These are phyloP conservation scores for Debaryomyces nepalensis DNA, from an alignment of 1,139 yeast species.

Conservation along the genomic window DNA sequence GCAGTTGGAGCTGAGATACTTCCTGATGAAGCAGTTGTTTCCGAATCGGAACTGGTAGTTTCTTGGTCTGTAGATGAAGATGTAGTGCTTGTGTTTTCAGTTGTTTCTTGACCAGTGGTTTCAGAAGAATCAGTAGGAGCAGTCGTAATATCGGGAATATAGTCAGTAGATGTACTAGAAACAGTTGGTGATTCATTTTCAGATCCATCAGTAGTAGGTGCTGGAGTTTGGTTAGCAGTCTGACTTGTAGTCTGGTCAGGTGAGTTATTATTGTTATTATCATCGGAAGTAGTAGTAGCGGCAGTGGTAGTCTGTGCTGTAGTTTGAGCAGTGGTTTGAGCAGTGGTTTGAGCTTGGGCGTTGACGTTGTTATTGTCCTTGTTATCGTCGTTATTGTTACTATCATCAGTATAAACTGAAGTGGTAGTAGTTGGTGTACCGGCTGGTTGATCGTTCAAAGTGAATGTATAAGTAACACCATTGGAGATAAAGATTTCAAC, in stretches of 20 bases:
- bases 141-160: slow-evolving; percentile 17
- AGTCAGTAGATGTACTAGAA: slow-evolving; percentile 20
- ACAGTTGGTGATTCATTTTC: slow-evolving; percentile 13
- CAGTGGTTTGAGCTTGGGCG: slow-evolving; percentile 17
- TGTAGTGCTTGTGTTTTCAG: slow-evolving; percentile 14
- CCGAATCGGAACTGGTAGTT: slow-evolving; percentile 11
- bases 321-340: slow-evolving; percentile 17
- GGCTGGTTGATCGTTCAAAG: slow-evolving; percentile 46
- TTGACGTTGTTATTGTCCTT: slow-evolving; percentile 14
- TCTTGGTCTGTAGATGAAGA: slow-evolving; percentile 13
- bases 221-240: slow-evolving; percentile 17
- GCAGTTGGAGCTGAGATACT: slow-evolving; percentile 50
- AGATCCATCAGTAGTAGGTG: slow-evolving; percentile 15
- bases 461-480: slow-evolving; percentile 63
- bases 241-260: slow-evolving; percentile 18
- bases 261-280: too few relatives aligned
- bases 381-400: slow-evolving; percentile 21
- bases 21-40: slow-evolving; percentile 18
- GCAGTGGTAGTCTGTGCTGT: slow-evolving; percentile 19
- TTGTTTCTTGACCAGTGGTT: slow-evolving; percentile 15
- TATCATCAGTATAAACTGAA: slow-evolving; percentile 24
- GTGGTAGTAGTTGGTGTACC: slow-evolving; percentile 42
- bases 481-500: slow-evolving; percentile 67
- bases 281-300: slow-evolving; percentile 18
- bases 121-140: slow-evolving; percentile 17